Evolutionary conservation across 352 stramenopile genomes (phyloP).

Genomic region (Phytophthora capsici): DNA sequence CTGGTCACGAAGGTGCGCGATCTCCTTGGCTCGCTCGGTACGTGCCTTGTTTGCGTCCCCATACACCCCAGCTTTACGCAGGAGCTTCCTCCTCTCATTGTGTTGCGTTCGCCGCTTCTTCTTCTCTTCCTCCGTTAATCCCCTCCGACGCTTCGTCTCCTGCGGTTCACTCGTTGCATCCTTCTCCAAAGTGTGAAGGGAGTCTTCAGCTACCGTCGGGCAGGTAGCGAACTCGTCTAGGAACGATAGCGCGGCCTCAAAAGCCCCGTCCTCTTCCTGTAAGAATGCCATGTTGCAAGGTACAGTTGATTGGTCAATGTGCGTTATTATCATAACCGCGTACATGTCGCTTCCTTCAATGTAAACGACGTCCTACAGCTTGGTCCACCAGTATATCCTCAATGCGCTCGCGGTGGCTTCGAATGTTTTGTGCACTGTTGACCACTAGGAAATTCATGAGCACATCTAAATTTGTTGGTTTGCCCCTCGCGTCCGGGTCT

Average conservation of each 20-base stretch:
- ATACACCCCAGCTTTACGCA: conserved; percentile 24
- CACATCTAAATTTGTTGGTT: too few relatives aligned
- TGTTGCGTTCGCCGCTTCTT: conserved; percentile 5
- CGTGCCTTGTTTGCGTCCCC: conserved; percentile 38
- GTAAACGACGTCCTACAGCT: background rate
- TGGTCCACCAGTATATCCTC: conserved; percentile 8
- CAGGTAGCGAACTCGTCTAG: conserved; percentile 13
- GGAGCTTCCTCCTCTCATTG: conserved; percentile 27
- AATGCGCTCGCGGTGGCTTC: conserved; percentile 12
- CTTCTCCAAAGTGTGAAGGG: too few relatives aligned
- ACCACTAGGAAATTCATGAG: too few relatives aligned
- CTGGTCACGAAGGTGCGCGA: conserved; percentile 37
- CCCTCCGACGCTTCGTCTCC: background rate
- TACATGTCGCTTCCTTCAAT: background rate
- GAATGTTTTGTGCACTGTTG: too few relatives aligned
- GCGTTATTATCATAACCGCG: too few relatives aligned
- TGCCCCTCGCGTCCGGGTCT: too few relatives aligned
- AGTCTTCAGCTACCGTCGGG: background rate
- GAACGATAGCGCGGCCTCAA: conserved; percentile 14
- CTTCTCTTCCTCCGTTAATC: conserved; percentile 13
- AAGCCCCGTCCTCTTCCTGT: conserved; percentile 12
- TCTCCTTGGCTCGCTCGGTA: conserved; percentile 42
- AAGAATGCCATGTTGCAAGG: conserved; percentile 12
- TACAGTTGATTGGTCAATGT: conserved; percentile 2
- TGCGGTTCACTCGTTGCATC: background rate